Conservation (phyloP, 2,329 filamentous ascomycete genomes). For the Aspergillus brunneoviolaceus region DNA sequence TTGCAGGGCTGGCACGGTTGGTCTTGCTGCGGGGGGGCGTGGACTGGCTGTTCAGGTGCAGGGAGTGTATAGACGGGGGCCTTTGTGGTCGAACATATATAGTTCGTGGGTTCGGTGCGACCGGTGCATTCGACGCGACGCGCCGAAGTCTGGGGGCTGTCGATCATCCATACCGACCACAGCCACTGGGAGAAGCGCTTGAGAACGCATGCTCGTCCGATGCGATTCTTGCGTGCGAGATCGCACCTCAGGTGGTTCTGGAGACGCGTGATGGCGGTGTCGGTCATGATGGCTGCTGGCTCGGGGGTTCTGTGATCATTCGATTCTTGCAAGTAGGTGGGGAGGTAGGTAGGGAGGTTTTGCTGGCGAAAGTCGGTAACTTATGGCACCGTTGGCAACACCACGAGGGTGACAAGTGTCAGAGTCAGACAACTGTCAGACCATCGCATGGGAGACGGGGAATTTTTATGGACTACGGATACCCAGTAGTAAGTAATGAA, state of each 20-base stretch:
- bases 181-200: conserved; percentile 20
- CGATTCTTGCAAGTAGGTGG: not conserved
- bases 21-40: not conserved
- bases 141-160: not conserved
- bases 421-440: not conserved
- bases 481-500: not conserved
- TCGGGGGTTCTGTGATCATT: not conserved
- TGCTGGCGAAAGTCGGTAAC: too few species aligned
- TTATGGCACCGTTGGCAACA: not conserved
- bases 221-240: conserved; percentile 1
- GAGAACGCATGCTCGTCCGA: conserved; percentile 10
- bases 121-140: not conserved
- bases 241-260: conserved; percentile 3
- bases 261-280: conserved; percentile 1
- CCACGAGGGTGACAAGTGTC: not conserved
- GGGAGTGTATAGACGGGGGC: not conserved
- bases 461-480: not conserved
- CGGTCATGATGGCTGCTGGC: conserved; percentile 1
- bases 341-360: too few species aligned
- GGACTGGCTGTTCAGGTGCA: not conserved
- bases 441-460: not conserved
- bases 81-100: not conserved
- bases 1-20: conserved; percentile 26
- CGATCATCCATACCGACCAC: conserved; percentile 14
- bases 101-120: not conserved